Evolutionary conservation across 2,329 filamentous ascomycete species (phyloP).

Genomic region (Trichoderma citrinoviride): DNA sequence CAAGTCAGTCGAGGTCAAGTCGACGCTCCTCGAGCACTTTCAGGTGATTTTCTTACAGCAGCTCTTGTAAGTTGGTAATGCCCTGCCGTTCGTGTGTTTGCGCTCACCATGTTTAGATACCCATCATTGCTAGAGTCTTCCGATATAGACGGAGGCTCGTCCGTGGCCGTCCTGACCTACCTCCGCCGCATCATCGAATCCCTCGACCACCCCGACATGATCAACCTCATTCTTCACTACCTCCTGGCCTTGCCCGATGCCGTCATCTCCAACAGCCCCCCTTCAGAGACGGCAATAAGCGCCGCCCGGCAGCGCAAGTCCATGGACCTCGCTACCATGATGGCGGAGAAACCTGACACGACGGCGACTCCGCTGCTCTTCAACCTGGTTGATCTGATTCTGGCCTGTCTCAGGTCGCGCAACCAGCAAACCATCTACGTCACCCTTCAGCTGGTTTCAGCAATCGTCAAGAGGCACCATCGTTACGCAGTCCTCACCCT

Average conservation of each 20-base stretch:
- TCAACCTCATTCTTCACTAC: constrained; percentile 90
- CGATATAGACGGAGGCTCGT: constrained; percentile 93
- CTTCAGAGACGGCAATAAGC: constrained; percentile 54
- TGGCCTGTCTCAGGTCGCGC: constrained; percentile 77
- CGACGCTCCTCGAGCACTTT: constrained; percentile 92
- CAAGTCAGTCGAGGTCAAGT: constrained; percentile 84
- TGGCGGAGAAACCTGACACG: constrained; percentile 70
- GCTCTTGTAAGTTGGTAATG: constrained; percentile 62
- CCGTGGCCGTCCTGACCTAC: constrained; percentile 92
- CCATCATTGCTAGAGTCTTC: constrained; percentile 95
- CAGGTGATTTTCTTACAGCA: constrained; percentile 95
- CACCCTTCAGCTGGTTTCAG: constrained; percentile 81
- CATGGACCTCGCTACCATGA: constrained; percentile 77
- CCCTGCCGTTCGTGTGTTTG: not conserved
- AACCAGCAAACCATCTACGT: constrained; percentile 89
- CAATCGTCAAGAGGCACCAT: constrained; percentile 84
- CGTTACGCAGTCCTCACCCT: constrained; percentile 78
- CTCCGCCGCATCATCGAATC: constrained; percentile 86
- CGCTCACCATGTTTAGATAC: constrained; percentile 57
- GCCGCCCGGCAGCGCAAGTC: constrained; percentile 81
- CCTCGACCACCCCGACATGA: constrained; percentile 88
- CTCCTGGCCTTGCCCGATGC: constrained; percentile 74
- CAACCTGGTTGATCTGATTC: constrained; percentile 86
- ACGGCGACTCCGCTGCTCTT: constrained; percentile 81
- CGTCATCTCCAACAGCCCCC: constrained; percentile 37